Base-by-base conservation (phyloP, 345 rosid species). In the Clausena lansium region DNA sequence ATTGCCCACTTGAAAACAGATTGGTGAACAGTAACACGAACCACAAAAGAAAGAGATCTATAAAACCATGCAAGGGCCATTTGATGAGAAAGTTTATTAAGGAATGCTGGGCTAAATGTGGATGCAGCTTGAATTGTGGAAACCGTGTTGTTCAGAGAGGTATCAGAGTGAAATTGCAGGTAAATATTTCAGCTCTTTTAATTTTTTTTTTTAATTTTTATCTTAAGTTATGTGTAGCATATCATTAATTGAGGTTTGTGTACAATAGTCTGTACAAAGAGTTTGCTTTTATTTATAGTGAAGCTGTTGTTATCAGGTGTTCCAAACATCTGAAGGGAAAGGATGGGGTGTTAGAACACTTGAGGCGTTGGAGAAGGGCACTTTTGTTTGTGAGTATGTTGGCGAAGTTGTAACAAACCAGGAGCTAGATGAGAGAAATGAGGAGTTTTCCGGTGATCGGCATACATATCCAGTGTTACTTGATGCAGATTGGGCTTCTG, bases 401-500 rank as follows among this genome's bases (percentile, higher is more conserved):
- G 93, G 93, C 35, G 93, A 88, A 84, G 84, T 90, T 38, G 76
- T 90, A 69, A 90, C 93, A 8, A 90, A 90, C 41, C 67, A 30
- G n/a, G 93, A 90, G 72, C 73, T 86, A 6, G 75, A 84, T 68
- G 80, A 85, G 30, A 85, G 91, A 15, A 90, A 86, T 60, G 57
- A 78, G 77, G 45, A 73, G 75, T 84, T 69, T 32, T 74, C 10
- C 54, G 86, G 81, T 30, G 80, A 86, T 61, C 74, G 80, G 11
- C 91, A 87, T 63, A 86, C 91, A 14, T 89, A 89, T 50, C 93
- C 92, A 0, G 89, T 89, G 39, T 71, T 81, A 35, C 88, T 89
- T 41, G 93, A 89, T 76, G 93, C 89, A 27, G 93, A 89, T 50
- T 87, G 91, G 93, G 89, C 85, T 36, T 84, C 93, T 9, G 91